Base-by-base conservation (phyloP, 768 basidiomycete species). In the Pisolithus tinctorius region DNA sequence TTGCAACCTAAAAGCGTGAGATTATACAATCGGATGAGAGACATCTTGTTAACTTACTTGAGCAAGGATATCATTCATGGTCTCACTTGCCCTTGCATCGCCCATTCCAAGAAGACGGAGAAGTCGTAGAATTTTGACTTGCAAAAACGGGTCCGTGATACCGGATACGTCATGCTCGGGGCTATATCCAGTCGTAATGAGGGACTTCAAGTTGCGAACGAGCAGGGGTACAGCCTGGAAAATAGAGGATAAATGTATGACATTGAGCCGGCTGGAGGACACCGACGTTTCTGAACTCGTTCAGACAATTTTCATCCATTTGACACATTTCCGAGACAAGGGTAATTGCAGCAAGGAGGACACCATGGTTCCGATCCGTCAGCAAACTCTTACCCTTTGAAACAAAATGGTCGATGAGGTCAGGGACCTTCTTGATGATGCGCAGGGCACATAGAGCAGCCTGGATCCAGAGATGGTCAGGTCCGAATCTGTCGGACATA, bases 141-240 rank as follows among this genome's bases (percentile, higher is more conserved):
- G 93, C 6, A 94, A 73, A 76, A 94, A 94, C 6, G 93, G 93
- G 68, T 95, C 93, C 14, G 96, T 97, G 68, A 99, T 96, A 36
- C 96, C 96, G n/a, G 93, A 92, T 9, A 99, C 96, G 59, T 99
- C 96, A 62, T 98, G 96, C 66, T 98, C 96, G 23, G 96, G 94
- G 60, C 92, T 95, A 69, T 96, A 97, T 8, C 95, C 95, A 4
- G 94, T 96, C 0, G 95, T 93, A 39, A 90, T 91, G 52, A 98
- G 73, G 1, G 92, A 88, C 66, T 98, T 98, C 58, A 99, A 77
- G 61, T 96, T 93, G 56, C 93, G 86, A 48, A 98, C 95, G 25
- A 99, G 86, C 9, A 94, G 73, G 2, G 93, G 89, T 3, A 97
- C 93, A 43, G 88, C 89, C 93, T 95, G 53, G 16, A 47, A 53